Percentiles rank a stretch among this genome's conserved stretches.
phyloP scores from a whole-genome alignment of 2,329 filamentous ascomycete species.

The Aspergillus texensis region DNA sequence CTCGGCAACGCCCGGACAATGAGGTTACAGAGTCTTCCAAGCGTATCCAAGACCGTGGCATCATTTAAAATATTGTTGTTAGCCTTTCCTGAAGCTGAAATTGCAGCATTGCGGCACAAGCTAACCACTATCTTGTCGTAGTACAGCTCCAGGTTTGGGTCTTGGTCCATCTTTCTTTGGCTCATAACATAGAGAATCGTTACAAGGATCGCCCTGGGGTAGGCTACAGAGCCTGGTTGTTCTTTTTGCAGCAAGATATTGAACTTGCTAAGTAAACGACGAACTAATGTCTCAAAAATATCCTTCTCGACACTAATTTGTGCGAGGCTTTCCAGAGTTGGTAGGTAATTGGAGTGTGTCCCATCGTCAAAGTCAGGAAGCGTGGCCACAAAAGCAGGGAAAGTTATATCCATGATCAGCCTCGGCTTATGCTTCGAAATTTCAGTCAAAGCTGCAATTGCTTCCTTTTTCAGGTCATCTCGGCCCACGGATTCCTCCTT shows the following conservation, averaged over 20 bases:
- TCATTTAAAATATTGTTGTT: conserved; percentile 50
- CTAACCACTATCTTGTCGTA: conserved; percentile 55
- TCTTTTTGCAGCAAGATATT: conserved; percentile 57
- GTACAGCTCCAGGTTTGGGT: conserved; percentile 49
- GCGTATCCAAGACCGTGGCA: conserved; percentile 58
- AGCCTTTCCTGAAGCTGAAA: conserved; percentile 35
- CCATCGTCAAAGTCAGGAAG: conserved; percentile 61
- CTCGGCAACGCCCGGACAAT: conserved; percentile 59
- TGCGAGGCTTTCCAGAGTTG: conserved; percentile 64
- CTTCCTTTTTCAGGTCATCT: conserved; percentile 60
- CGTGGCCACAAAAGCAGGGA: conserved; percentile 67
- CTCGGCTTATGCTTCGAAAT: conserved; percentile 65
- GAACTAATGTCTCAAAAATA: conserved; percentile 65
- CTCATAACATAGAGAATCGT: conserved; percentile 65
- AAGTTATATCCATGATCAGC: conserved; percentile 65
- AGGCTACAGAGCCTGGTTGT: conserved; percentile 50
- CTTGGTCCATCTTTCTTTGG: conserved; percentile 49
- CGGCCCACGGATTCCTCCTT: conserved; percentile 60
- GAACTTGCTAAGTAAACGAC: conserved; percentile 66
- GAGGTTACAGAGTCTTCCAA: conserved; percentile 63
- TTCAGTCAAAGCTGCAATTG: conserved; percentile 61
- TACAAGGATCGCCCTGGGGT: conserved; percentile 62
- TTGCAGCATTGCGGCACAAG: conserved; percentile 44
- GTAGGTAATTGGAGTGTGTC: conserved; percentile 50
- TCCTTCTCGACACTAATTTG: conserved; percentile 65